Evolutionary conservation across 306 rosid species (phyloP).

Genomic region (Dryas octopetala): DNA sequence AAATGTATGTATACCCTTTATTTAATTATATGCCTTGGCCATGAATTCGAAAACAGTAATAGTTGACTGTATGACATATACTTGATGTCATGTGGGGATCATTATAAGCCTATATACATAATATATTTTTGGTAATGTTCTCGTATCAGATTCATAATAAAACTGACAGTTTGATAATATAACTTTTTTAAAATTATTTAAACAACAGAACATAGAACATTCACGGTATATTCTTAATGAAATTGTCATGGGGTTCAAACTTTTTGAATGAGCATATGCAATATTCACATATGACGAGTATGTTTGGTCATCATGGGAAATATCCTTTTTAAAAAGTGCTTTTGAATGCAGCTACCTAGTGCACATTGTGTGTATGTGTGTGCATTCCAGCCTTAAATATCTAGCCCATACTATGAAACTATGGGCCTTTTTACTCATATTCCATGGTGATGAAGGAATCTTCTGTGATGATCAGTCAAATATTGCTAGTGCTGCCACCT

Average conservation of each 20-base stretch:
- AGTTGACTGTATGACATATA: constrained; percentile 28
- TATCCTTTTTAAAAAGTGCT: constrained; percentile 41
- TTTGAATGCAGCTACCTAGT: constrained; percentile 31
- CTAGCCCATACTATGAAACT: constrained; percentile 18
- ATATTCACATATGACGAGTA: constrained; percentile 12
- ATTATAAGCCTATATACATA: background rate
- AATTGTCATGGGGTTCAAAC: background rate
- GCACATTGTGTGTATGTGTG: constrained; percentile 18
- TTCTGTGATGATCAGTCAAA: constrained; percentile 5
- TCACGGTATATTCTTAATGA: too few relatives aligned
- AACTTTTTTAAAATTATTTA: background rate
- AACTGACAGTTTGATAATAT: background rate
- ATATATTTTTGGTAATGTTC: background rate
- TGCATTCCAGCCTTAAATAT: constrained; percentile 24
- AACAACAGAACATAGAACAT: too few relatives aligned
- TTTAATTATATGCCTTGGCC: background rate
- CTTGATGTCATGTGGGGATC: constrained; percentile 24
- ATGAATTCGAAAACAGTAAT: background rate
- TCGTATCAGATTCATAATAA: too few relatives aligned
- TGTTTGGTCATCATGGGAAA: constrained; percentile 40
- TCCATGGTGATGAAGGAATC: background rate
- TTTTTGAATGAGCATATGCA: constrained; percentile 14
- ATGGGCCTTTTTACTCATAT: constrained; percentile 17
- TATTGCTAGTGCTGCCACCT: background rate
- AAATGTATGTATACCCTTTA: constrained; percentile 50